A percentile compares a stretch with the other conserved stretches of the same genome.
Conservation (phyloP, 2,329 filamentous ascomycete species). For the Phaeoacremonium minimum region DNA sequence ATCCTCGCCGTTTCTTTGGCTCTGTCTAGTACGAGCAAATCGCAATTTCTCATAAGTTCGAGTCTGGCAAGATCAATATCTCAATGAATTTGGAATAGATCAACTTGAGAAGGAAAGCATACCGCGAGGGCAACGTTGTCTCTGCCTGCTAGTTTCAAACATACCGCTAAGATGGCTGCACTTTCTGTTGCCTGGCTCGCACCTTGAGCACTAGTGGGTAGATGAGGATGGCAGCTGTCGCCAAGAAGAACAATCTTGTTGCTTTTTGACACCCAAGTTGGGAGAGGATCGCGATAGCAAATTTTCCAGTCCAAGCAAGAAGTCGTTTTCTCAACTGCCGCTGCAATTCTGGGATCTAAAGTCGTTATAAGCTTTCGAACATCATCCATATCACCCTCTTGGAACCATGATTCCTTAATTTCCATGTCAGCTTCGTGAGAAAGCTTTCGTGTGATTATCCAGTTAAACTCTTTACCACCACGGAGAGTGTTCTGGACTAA, state of each 20-base stretch:
- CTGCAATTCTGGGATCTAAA: slow-evolving; percentile 39
- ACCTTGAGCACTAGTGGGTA: slow-evolving; percentile 49
- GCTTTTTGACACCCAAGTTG: slow-evolving; percentile 45
- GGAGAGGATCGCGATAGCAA: slow-evolving; percentile 46
- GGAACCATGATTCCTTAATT: slow-evolving; percentile 42
- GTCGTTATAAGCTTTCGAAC: slow-evolving; percentile 28
- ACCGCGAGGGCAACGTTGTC: slow-evolving; percentile 31
- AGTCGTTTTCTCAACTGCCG: slow-evolving; percentile 38
- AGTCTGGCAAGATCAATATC: slow-evolving; percentile 23
- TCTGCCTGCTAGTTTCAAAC: slow-evolving; percentile 35
- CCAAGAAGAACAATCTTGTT: slow-evolving; percentile 46
- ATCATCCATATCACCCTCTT: slow-evolving; percentile 39
- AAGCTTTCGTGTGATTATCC: slow-evolving; percentile 39
- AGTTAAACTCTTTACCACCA: slow-evolving; percentile 37
- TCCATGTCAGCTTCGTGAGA: slow-evolving; percentile 35
- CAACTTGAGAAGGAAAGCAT: slow-evolving; percentile 7
- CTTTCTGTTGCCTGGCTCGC: slow-evolving; percentile 51
- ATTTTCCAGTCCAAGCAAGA: slow-evolving; percentile 50
- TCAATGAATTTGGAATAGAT: no score
- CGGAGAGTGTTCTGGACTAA: slow-evolving; percentile 38
- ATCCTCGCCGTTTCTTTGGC: slow-evolving; percentile 38
- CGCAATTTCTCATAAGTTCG: slow-evolving; percentile 37
- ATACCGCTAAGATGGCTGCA: slow-evolving; percentile 37
- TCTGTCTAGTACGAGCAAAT: slow-evolving; percentile 31
- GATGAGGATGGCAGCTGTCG: slow-evolving; percentile 49